Percentiles rank a stretch among this genome's conserved stretches.
Conservation (phyloP, 768 basidiomycete genomes). For the Lyophyllum semitale region DNA sequence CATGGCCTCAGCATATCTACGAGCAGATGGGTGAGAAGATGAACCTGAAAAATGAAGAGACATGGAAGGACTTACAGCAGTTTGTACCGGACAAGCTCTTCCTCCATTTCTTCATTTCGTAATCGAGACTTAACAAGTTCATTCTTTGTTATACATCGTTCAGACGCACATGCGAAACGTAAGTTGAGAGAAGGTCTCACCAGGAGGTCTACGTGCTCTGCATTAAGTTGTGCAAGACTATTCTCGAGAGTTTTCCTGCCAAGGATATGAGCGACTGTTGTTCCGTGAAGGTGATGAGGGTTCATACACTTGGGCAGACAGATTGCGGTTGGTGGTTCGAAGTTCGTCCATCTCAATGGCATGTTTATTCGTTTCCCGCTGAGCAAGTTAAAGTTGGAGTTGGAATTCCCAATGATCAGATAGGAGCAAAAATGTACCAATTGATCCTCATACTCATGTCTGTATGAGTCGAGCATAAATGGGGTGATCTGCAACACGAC, state of each 20-base stretch:
- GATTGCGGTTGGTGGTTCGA: conserved; percentile 72
- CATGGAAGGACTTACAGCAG: conserved; percentile 59
- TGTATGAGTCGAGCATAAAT: conserved; percentile 91
- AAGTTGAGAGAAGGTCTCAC: conserved; percentile 36
- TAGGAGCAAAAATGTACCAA: conserved; percentile 37
- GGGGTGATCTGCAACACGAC: conserved; percentile 87
- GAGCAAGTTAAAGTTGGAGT: background rate
- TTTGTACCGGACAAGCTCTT: conserved; percentile 93
- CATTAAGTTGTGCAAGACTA: conserved; percentile 75
- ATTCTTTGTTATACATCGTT: conserved; percentile 50
- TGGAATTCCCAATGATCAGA: background rate
- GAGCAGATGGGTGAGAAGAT: background rate
- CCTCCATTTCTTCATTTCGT: conserved; percentile 90
- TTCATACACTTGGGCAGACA: conserved; percentile 80
- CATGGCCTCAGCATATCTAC: conserved; percentile 72
- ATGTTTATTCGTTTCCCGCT: conserved; percentile 80
- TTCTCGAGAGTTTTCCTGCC: conserved; percentile 78
- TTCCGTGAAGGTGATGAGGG: background rate
- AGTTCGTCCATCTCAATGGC: conserved; percentile 82
- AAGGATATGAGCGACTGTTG: conserved; percentile 1
- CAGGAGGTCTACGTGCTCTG: conserved; percentile 79
- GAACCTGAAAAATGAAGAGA: background rate
- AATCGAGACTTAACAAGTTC: conserved; percentile 88
- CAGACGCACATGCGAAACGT: background rate
- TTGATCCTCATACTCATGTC: conserved; percentile 85